Evolutionary conservation across 176 grass and related monocot genomes (phyloP), one percentile per base, ranked within the genome.

Genomic region (Sorghum bicolor): DNA sequence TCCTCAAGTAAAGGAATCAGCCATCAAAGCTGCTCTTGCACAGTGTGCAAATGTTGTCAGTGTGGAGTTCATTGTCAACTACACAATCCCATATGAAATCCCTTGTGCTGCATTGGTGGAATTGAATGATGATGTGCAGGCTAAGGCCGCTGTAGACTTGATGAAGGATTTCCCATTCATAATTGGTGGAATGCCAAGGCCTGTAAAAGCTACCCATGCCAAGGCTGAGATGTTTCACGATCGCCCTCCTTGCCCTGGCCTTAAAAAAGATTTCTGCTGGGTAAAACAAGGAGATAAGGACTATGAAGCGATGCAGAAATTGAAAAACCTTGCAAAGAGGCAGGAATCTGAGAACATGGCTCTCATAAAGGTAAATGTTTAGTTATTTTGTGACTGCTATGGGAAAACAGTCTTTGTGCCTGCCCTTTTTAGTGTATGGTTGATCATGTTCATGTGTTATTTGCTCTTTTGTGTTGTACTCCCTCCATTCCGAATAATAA

Each of bases 111-210:
- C 72, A 0, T 60, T 93, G 66, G 85, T 93, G 48, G 91, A 87
- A 47, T 4, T 90, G 78, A 81, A 87, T 39, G 71, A 87, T 53
- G 28, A 74, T 52, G 31, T 13, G 8, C 87, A 93, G 45, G 85
- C 84, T 10, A 84, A 64, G 85, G 80, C 71, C 12, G 58, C 31
- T 20, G 73, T 93, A 4, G 76, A 81, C 15, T 16, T 84, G 73
- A 90, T 93, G 85, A 67, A 45, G 64, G 74, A 85, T 77, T 93
- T 87, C n/a, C 87, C 87, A 9, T 93, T 93, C 81, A 93, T 93
- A 50, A 87, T 93, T 20, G 70, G 80, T 26, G 91, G 91, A 43
- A 90, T 87, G 91, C 85, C 85, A 19, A 93, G 91, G 85, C 91
- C 85, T 70, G 84, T 93, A 60, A 90, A 45, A 11, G 87, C 87